Evolutionary conservation across 768 basidiomycete genomes (phyloP).

Genomic region (Albatrellus ellisii): DNA sequence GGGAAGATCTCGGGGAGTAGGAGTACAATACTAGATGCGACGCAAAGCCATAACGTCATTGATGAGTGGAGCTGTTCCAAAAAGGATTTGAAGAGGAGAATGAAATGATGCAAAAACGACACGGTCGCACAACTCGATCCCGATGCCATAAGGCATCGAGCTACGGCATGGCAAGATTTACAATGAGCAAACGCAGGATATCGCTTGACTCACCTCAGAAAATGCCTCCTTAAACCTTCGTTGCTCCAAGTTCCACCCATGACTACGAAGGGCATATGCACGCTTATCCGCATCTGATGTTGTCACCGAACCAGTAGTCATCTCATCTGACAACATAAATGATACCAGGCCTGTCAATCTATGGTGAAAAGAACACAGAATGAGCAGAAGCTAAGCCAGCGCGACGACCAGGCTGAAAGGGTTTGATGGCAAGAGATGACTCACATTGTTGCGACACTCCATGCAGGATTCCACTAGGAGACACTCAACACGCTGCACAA

Average conservation of each 20-base stretch:
- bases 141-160: not conserved
- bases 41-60: conserved; percentile 12
- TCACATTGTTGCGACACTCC: conserved; percentile 91
- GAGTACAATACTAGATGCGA: conserved; percentile 49
- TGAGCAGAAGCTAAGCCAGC: not conserved
- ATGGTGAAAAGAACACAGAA: conserved; percentile 1
- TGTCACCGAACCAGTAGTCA: conserved; percentile 89
- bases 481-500: not conserved
- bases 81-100: conserved; percentile 1
- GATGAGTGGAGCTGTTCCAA: not conserved
- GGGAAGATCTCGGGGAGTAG: conserved; percentile 59
- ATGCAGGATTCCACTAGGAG: conserved; percentile 83
- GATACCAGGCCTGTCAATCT: conserved; percentile 88
- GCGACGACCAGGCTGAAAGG: conserved; percentile 3
- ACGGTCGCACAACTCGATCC: not conserved
- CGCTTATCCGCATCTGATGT: conserved; percentile 72
- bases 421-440: no score
- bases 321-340: conserved; percentile 93
- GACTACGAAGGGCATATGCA: conserved; percentile 62
- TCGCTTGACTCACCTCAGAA: conserved; percentile 53
- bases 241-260: conserved; percentile 74
- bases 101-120: conserved; percentile 1
- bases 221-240: conserved; percentile 80
- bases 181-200: no score
- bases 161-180: not conserved